Conservation (phyloP, 140 eudicot species). For the Flaveria floridana region DNA sequence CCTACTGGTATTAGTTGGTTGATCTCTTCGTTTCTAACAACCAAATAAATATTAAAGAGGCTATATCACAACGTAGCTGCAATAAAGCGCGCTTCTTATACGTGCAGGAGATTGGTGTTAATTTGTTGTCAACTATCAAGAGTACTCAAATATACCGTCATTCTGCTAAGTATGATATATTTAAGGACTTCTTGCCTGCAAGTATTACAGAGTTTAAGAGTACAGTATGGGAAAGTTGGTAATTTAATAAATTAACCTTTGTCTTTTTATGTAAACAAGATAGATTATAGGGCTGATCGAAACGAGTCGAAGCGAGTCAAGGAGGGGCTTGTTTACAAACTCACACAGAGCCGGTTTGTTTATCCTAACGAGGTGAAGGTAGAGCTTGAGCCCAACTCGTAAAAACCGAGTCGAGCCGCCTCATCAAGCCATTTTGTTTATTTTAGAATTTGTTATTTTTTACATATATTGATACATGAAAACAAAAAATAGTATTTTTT, state of each 20-base stretch:
- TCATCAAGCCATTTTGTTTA: too few species aligned
- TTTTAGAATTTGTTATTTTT: too few species aligned
- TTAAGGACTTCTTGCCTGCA: slow-evolving; percentile 60
- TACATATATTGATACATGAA: too few species aligned
- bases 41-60: neutral
- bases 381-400: too few species aligned
- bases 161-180: slow-evolving; percentile 52
- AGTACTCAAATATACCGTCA: slow-evolving; percentile 58
- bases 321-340: too few species aligned
- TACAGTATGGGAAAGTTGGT: slow-evolving; percentile 44
- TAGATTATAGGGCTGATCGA: too few species aligned
- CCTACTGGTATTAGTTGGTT: slow-evolving; percentile 48
- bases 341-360: too few species aligned
- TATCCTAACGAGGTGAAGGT: too few species aligned
- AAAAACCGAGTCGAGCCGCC: too few species aligned
- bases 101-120: slow-evolving; percentile 74
- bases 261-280: neutral
- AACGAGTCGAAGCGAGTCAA: too few species aligned
- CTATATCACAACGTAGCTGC: neutral
- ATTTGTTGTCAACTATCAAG: slow-evolving; percentile 61
- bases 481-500: too few species aligned
- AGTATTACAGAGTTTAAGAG: slow-evolving; percentile 58
- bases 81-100: neutral
- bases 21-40: neutral
- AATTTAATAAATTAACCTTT: slow-evolving; percentile 12